Evolutionary conservation across 202 grass and related monocot genomes (phyloP), one percentile per base, ranked within the genome.

Genomic region (Digitaria exilis): DNA sequence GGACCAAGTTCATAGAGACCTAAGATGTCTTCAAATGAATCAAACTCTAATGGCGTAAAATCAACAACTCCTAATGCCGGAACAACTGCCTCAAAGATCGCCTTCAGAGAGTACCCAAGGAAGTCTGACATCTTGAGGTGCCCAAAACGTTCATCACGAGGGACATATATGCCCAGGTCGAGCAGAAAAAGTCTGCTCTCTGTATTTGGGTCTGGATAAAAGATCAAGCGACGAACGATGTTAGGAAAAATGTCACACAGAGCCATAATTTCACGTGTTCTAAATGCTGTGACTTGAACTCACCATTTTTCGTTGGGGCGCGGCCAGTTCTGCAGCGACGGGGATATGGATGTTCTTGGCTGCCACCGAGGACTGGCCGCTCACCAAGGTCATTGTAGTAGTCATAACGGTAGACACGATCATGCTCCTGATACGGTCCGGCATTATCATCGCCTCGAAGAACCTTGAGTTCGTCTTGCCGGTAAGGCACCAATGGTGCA

Each of bases 121-220:
- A 96, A 96, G 29, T 98, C 91, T 5, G 93, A 87, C 83, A 92
- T 49, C 85, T 98, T 98, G n/a, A 98, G 75, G 71, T 96, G 96
- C 6, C 91, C 89, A 75, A 96, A 96, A 1, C 91, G 80, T 84
- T 99, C 93, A 2, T 99, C 96, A 0, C 89, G 87, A 3, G 96
- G 93, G 5, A 92, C 83, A 2, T 99, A 99, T 45, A 96, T 99
- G 41, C 92, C 39, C 18, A 89, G 12, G 49, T 79, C 32, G 16
- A 91, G 8, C 4, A 74, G 17, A 29, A 65, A 71, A 74, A 90
- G 69, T 51, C 96, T 88, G 60, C 87, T 99, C 78, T 99, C 96
- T 14, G 85, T 74, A 4, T 94, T 86, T 51, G 81, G 89, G 69
- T 99, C 96, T 99, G 96, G 48, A 4, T 24, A 61, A 71, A 76